phyloP scores from a whole-genome alignment of 495 filamentous ascomycete species.

The Physcia stellaris region DNA sequence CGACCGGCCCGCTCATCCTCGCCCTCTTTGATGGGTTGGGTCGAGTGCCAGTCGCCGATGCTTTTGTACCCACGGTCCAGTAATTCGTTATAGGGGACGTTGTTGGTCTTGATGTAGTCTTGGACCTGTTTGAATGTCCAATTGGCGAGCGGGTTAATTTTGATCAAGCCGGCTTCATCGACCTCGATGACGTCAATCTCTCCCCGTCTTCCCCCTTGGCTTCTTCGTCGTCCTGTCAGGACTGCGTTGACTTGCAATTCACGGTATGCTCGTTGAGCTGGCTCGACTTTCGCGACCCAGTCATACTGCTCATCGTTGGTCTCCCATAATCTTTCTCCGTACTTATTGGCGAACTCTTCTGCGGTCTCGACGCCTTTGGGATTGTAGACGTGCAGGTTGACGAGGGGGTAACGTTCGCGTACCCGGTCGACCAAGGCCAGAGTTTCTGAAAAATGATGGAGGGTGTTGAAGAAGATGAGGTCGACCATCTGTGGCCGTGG shows the following conservation, averaged over 20 bases:
- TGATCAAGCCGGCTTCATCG: slow-evolving; percentile 84
- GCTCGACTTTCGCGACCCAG: slow-evolving; percentile 95
- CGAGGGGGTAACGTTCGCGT: slow-evolving; percentile 56
- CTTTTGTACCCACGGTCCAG: slow-evolving; percentile 92
- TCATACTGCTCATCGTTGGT: slow-evolving; percentile 80
- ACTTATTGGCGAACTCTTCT: slow-evolving; percentile 63
- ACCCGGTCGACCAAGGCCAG: slow-evolving; percentile 68
- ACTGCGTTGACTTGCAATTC: slow-evolving; percentile 85
- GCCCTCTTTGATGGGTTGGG: slow-evolving; percentile 72
- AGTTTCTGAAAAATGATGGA: slow-evolving; percentile 92
- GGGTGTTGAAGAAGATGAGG: slow-evolving; percentile 91
- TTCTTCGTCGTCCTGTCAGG: slow-evolving; percentile 82
- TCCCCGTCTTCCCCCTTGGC: slow-evolving; percentile 87
- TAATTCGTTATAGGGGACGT: slow-evolving; percentile 88
- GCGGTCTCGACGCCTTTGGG: slow-evolving; percentile 56
- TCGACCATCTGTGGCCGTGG: slow-evolving; percentile 59
- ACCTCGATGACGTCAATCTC: slow-evolving; percentile 81
- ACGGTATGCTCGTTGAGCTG: slow-evolving; percentile 79
- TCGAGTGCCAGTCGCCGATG: slow-evolving; percentile 95
- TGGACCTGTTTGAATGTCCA: slow-evolving; percentile 88
- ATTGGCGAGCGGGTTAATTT: slow-evolving; percentile 96
- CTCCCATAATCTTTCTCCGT: slow-evolving; percentile 80
- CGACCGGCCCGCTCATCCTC: slow-evolving; percentile 96
- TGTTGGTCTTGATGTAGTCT: slow-evolving; percentile 66
- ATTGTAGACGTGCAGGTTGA: slow-evolving; percentile 79